A percentile compares a stretch with the other conserved stretches of the same genome.
These are phyloP conservation scores for Serendipita sp. DNA, from an alignment of 768 basidiomycete genomes.

Conservation along the genomic window DNA sequence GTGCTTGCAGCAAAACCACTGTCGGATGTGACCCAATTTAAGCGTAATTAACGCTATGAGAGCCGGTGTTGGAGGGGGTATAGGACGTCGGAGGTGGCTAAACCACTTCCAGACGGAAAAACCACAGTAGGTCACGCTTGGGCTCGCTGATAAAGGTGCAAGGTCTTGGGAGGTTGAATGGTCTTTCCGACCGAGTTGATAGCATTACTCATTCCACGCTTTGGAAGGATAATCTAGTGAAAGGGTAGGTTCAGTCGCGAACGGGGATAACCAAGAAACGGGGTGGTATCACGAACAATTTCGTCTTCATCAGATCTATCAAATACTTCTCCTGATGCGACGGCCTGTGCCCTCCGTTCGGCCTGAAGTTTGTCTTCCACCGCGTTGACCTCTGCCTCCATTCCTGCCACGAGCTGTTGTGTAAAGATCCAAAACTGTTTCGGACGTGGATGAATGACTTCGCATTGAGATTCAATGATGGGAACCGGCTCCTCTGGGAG, in stretches of 20 bases:
- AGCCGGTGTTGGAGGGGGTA: too few relatives aligned
- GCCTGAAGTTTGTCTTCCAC: neutral
- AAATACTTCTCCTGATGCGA: neutral
- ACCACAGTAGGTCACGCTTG: too few relatives aligned
- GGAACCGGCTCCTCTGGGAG: neutral
- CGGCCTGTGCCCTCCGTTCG: neutral
- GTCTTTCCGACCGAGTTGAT: neutral
- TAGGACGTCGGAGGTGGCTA: too few relatives aligned
- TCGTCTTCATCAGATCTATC: neutral
- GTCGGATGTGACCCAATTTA: too few relatives aligned
- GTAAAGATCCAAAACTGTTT: neutral
- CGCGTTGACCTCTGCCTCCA: neutral
- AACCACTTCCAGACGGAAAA: too few relatives aligned
- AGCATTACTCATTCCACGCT: neutral
- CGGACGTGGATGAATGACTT: neutral
- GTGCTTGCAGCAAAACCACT: too few relatives aligned
- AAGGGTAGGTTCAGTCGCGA: neutral
- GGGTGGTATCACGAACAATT: neutral
- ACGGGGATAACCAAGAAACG: neutral
- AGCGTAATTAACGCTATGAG: too few relatives aligned
- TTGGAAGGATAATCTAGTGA: neutral
- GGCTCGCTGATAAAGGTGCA: too few relatives aligned
- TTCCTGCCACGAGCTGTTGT: neutral
- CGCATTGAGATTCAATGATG: neutral
- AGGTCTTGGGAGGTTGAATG: too few relatives aligned